These are phyloP conservation scores for Ceratocystis cacaofunesta DNA, from an alignment of 2,329 filamentous ascomycete genomes.

Conservation along the genomic window DNA sequence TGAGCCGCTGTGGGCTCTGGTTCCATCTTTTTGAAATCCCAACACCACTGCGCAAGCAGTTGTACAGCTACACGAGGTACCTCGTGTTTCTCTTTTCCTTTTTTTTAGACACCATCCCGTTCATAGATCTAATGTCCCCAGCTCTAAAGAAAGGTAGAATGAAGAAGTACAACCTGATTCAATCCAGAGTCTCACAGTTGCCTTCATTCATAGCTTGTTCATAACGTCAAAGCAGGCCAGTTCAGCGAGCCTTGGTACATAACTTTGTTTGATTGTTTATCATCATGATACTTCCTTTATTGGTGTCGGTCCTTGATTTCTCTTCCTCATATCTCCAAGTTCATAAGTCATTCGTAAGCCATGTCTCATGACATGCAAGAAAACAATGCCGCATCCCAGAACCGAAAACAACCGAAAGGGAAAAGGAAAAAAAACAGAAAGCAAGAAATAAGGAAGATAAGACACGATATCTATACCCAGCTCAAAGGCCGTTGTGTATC, in stretches of 20 bases:
- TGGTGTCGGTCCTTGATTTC: neutral
- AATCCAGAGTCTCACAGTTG: neutral
- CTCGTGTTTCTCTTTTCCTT: neutral
- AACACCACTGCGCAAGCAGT: too few relatives aligned
- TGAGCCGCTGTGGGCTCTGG: neutral
- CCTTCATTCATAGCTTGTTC: neutral
- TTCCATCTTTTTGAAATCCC: neutral
- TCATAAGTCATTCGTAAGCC: neutral
- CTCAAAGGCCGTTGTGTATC: neutral
- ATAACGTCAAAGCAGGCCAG: neutral
- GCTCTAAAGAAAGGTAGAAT: neutral
- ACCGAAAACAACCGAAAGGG: neutral
- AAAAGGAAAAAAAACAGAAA: conserved; percentile 5
- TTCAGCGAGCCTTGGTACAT: too few relatives aligned
- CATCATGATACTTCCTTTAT: neutral
- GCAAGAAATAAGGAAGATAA: neutral
- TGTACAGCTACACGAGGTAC: neutral
- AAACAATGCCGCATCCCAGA: neutral
- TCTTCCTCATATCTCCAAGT: neutral
- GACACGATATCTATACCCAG: neutral
- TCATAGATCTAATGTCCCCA: too few relatives aligned
- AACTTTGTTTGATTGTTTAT: neutral
- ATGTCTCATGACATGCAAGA: neutral
- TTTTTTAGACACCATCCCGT: neutral
- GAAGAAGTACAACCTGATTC: neutral